Evolutionary conservation across 2,329 filamentous ascomycete species (phyloP), one percentile per base, ranked within the genome.

Genomic region (Arthrobotrys entomopaga): DNA sequence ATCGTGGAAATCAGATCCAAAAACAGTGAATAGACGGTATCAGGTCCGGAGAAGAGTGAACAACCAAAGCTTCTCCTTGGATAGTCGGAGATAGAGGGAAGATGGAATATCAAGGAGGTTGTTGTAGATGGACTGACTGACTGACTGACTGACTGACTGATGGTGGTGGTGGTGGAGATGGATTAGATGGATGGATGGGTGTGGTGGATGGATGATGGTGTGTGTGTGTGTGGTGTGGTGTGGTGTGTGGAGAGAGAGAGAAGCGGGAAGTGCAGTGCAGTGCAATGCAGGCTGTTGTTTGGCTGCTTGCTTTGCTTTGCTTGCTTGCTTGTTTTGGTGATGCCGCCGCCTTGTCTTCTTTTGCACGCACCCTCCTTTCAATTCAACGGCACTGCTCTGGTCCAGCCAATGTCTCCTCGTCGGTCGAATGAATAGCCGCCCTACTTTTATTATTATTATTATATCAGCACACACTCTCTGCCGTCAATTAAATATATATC

Each of bases 371-470:
- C 26, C 29, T 34, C 29, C 29, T 34, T 34, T 34, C 29, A 34
- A 34, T 34, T 34, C 29, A 34, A 34, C 29, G 29, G 29, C 29
- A 34, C 29, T 22, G n/a, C 13, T 59, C 13, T 34, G 29, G 15
- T 43, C 59, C 65, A 61, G 59, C 57, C 65, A 63, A 69, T 57
- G 19, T 50, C 42, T 61, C 46, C 43, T 15, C 16, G 11, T 15
- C 16, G 11, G 22, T 49, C 24, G 26, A 24, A 29, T 46, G 46
- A 64, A 59, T 65, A 64, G 67, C 67, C 67, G 67, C 60, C 67
- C 67, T 65, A 29, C 59, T 57, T 16, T 48, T 24, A 43, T 40
- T 34, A n/a, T n/a, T n/a, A n/a, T 34, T 34, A 34, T 34, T 34
- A 34, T 54, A 72, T 57, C 53, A 72, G 60, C 52, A 52, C 15